Evolutionary conservation across 2,329 filamentous ascomycete species (phyloP), one percentile per base, ranked within the genome.

Genomic region (Penicillium brevicompactum): DNA sequence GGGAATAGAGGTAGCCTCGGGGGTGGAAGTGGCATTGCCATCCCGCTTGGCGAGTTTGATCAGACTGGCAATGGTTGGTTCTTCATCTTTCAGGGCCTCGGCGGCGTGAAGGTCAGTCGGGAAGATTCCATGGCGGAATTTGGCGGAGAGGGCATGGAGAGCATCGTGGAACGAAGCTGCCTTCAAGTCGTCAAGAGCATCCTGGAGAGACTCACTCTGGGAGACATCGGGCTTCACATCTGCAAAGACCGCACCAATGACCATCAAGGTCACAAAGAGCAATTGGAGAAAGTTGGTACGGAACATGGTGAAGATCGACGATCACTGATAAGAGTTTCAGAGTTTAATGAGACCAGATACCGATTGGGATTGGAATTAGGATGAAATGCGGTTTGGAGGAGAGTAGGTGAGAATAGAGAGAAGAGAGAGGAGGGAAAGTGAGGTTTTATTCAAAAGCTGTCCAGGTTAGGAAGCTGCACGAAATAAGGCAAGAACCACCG

Each of bases 41-140:
- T 21, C 71, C 59, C 87, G 82, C 72, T 84, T 86, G 37, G 84
- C 88, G 53, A 91, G 74, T 54, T 85, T 82, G 52, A 88, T 79
- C 55, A 83, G 82, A 9, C 81, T 84, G 16, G 87, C 86, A 37
- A 89, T 77, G 37, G 81, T 78, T 21, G 85, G 81, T 67, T 90
- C 82, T 60, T 82, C 80, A 42, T 78, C 76, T 73, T 86, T 82
- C 27, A 89, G 79, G 32, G 82, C 84, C 70, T 88, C 83, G 51
- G 89, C 78, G 24, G 86, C 87, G 10, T 81, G 78, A 61, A 80
- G 80, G 66, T 89, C 87, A 59, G 85, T 84, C 59, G 83, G 80
- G 70, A 87, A 89, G 53, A 90, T 81, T 55, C 87, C 88, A 67
- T 89, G 83, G 68, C 85, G 82, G 74, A 87, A 90, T 67, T 84